Conservation (phyloP, 164 flowering plant species). For the Stephania yunnanensis region DNA sequence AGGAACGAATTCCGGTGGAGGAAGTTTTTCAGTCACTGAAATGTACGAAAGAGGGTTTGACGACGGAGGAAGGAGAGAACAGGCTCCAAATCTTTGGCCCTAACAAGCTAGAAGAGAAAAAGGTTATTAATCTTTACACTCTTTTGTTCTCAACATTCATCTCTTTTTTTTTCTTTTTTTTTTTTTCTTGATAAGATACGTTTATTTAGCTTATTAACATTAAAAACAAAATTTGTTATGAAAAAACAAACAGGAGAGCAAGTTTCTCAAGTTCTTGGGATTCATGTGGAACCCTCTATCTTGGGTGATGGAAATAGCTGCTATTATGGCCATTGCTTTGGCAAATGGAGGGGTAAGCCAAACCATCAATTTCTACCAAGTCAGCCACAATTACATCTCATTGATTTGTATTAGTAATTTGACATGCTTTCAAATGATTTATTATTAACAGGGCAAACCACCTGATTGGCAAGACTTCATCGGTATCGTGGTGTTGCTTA, state of each 20-base stretch:
- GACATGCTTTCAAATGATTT: background rate
- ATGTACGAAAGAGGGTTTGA: conserved; percentile 26
- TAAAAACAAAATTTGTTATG: background rate
- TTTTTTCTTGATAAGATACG: background rate
- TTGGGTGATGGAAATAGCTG: conserved; percentile 29
- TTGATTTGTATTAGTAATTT: background rate
- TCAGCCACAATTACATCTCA: background rate
- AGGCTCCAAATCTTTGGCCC: conserved; percentile 27
- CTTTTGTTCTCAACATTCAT: too few relatives aligned
- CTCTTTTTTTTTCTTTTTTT: background rate
- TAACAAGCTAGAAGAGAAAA: conserved; percentile 29
- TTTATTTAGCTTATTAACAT: background rate
- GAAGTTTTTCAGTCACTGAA: conserved; percentile 27
- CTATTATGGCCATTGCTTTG: conserved; percentile 25
- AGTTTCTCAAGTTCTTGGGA: conserved; percentile 26
- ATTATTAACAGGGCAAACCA: conserved; percentile 19
- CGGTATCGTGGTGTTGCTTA: conserved; percentile 23
- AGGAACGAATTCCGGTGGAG: conserved; percentile 25
- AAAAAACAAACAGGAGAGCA: conserved; percentile 18
- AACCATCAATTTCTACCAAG: conserved; percentile 6
- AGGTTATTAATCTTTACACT: conserved; percentile 5
- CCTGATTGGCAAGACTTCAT: conserved; percentile 30
- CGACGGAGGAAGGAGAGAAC: conserved; percentile 20
- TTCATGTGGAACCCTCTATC: conserved; percentile 32
- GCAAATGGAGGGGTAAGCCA: conserved; percentile 26